Conservation (phyloP, 768 basidiomycete genomes). For the Dioszegia hungarica region DNA sequence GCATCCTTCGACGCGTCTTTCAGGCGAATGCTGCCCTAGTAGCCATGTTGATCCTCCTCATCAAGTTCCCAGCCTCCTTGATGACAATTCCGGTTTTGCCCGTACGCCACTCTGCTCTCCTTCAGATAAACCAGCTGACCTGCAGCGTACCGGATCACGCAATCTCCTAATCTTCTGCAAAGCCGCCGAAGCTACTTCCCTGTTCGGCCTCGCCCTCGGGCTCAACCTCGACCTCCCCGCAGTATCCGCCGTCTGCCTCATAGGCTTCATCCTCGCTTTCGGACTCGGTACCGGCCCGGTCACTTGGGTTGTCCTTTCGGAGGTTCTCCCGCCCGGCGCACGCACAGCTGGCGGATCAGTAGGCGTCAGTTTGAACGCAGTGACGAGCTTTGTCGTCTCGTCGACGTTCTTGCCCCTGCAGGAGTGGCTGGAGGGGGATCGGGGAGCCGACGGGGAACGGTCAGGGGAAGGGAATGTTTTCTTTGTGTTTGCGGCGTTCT, state of each 20-base stretch:
- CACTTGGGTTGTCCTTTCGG: constrained; percentile 83
- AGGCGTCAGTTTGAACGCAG: constrained; percentile 60
- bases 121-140: not conserved
- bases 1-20: constrained; percentile 72
- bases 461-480: constrained; percentile 20
- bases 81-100: constrained; percentile 77
- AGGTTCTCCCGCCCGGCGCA: constrained; percentile 63
- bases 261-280: constrained; percentile 74
- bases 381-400: constrained; percentile 22
- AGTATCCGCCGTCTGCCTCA: constrained; percentile 64
- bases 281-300: constrained; percentile 82
- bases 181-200: constrained; percentile 62
- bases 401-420: constrained; percentile 20
- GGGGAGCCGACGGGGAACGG: not conserved
- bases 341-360: constrained; percentile 66
- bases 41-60: constrained; percentile 72
- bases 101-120: constrained; percentile 51
- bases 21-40: constrained; percentile 68
- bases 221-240: constrained; percentile 45
- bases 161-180: constrained; percentile 66
- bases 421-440: constrained; percentile 9
- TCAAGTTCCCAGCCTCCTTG: constrained; percentile 61
- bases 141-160: constrained; percentile 57
- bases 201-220: constrained; percentile 57
- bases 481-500: constrained; percentile 15